Percentiles rank a stretch among this genome's conserved stretches.
Evolutionary conservation across 805 yeast genomes (phyloP).

Genomic region (Metschnikowia chrysomelidarum): DNA sequence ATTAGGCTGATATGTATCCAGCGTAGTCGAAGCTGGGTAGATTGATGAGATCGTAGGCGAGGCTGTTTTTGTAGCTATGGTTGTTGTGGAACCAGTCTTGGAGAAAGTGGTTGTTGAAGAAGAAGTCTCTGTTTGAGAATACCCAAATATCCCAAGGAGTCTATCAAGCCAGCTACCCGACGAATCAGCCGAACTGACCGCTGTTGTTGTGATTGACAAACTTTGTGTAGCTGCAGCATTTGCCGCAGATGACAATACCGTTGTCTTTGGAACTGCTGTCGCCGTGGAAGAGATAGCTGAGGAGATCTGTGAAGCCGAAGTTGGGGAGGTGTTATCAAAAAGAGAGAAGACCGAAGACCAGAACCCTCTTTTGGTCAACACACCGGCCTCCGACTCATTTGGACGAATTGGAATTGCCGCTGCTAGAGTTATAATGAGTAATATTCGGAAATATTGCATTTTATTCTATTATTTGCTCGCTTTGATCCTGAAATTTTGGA

Average conservation of each 20-base stretch:
- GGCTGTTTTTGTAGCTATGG: conserved; percentile 8
- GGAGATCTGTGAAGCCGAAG: background rate
- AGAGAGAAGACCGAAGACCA: conserved; percentile 4
- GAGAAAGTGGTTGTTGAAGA: background rate
- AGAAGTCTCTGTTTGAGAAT: background rate
- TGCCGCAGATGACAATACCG: background rate
- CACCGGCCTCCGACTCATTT: background rate
- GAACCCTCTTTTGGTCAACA: conserved; percentile 7
- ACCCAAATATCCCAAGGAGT: conserved; percentile 6
- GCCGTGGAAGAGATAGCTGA: no score
- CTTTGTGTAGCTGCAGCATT: conserved; percentile 2
- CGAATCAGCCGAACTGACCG: conserved; percentile 4
- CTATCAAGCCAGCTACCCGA: conserved; percentile 9
- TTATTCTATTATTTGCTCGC: no score
- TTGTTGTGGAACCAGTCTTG: background rate
- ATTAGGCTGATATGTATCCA: conserved; percentile 1
- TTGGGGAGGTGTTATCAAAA: background rate
- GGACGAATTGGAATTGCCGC: conserved; percentile 13
- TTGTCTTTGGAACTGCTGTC: no score
- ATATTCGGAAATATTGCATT: no score
- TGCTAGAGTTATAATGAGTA: conserved; percentile 9
- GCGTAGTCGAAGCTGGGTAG: conserved; percentile 12
- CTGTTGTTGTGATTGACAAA: no score
- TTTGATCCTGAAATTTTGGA: no score
- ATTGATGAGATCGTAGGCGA: conserved; percentile 10